Evolutionary conservation across 768 basidiomycete genomes (phyloP), one percentile per base, ranked within the genome.

Genomic region (Agaricus subrufescens): DNA sequence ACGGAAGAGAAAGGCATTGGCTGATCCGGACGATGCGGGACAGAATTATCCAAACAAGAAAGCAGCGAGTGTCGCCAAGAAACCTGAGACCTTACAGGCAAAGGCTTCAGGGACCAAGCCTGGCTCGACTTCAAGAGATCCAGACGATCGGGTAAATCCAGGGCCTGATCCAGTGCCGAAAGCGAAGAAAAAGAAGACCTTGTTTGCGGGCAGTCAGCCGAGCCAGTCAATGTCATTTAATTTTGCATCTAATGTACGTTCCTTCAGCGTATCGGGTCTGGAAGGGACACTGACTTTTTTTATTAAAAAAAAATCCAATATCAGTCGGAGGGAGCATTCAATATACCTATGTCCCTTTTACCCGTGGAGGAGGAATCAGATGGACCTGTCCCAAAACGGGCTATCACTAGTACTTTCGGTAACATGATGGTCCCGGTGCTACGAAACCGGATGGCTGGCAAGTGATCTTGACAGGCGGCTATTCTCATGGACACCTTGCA

Each of bases 121-220:
- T 59, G 60, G 65, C 8, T 34, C 62, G 27, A 42, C 58, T 37
- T 59, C 57, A 14, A 63, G 62, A 37, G 64, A 62, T 11, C 67
- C 58, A 25, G 66, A 64, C 19, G 62, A 62, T 3, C 62, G 67
- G 50, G 67, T 59, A n/a, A 63, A 66, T 12, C 61, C 49, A 25
- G 62, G 51, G 43, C 64, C 65, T 25, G 69, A 67, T 34, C 49
- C 61, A 39, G 70, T 57, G 8, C 78, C 70, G 14, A 84, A 81
- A 70, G 86, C 85, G 73, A 88, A 86, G 71, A 87, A 82, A 63
- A 79, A 85, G 59, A 87, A 84, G 69, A 82, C 89, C 52, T 61
- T 87, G n/a, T 85, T 85, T 62, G 71, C 73, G 4, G 52, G 67
- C 61, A 70, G 72, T 37, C 69, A 75, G 54, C 72, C 75, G 14